Evolutionary conservation across 208 protist genomes (phyloP), one percentile per base, ranked within the genome.

Genomic region (Tritrichomonas foetus): DNA sequence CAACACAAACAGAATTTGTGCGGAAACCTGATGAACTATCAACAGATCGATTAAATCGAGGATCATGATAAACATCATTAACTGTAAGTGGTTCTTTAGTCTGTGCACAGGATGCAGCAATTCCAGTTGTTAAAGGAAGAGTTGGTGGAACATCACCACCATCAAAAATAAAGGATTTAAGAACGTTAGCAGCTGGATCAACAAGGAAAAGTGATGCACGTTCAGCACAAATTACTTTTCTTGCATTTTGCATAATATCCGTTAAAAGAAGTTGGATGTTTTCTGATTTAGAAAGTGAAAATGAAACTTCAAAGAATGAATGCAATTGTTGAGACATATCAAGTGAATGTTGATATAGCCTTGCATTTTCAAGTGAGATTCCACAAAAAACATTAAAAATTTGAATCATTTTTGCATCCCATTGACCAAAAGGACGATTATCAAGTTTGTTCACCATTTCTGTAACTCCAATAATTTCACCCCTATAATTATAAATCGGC

Each of bases 261-360:
- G 33, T 36, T 20, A 75, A 36, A 75, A 75, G 36, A 3, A 27
- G 8, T n/a, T 75, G 69, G 33, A 75, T 75, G 1, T 27, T 47
- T 75, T 75, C 69, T 33, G 69, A 75, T 13, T n/a, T n/a, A 44
- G 69, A 75, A 13, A 75, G 41, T 75, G 69, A 75, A 16, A 75
- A 75, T 5, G 69, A 75, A 75, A 75, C 69, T 47, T 75, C 69
- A 16, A 75, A 75, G 69, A 75, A 75, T 44, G 69, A 75, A 44
- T 75, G 69, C n/a, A 75, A 44, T 75, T 75, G 69, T 44, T 75
- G 69, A 47, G 69, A 75, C 69, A 75, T 75, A 20, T 75, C 69
- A 75, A 75, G 33, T 33, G 69, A 75, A 44, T 75, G 13, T 44
- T 75, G 69, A n/a, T 75, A 75, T 36, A 75, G 20, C n/a, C n/a